These are phyloP conservation scores for Alternaria triticina DNA, from an alignment of 2,329 filamentous ascomycete genomes.

Conservation along the genomic window DNA sequence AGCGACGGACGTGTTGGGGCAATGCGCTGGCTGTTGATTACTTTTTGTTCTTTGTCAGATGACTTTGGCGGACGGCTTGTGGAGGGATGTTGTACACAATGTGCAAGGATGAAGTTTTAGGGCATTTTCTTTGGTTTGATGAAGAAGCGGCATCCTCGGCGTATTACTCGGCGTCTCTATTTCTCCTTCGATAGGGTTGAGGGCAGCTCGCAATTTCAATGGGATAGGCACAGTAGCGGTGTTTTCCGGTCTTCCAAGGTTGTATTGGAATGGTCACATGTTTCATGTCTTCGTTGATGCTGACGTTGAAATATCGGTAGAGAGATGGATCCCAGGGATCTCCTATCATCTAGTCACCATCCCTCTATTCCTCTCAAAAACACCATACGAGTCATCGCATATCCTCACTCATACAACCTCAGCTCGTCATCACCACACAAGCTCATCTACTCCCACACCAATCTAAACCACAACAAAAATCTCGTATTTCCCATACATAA, in stretches of 20 bases:
- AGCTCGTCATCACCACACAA: too few species aligned
- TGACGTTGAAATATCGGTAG: background rate
- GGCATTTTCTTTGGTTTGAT: background rate
- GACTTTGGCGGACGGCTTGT: background rate
- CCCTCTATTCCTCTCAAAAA: too few species aligned
- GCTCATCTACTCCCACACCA: too few species aligned
- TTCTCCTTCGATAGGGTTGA: background rate
- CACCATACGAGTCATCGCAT: too few species aligned
- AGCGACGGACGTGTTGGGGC: background rate
- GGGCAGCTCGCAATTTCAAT: background rate
- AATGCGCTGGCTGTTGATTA: background rate
- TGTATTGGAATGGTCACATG: background rate
- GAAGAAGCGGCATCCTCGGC: slow-evolving; percentile 1
- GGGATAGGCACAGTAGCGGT: background rate
- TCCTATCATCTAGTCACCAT: too few species aligned
- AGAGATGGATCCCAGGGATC: too few species aligned
- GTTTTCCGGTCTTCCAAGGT: background rate
- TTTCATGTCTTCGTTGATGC: background rate
- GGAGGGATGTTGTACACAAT: background rate
- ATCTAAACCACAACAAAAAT: too few species aligned
- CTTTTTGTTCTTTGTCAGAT: background rate
- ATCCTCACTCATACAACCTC: too few species aligned
- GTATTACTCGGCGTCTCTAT: background rate
- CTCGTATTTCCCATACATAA: too few species aligned
- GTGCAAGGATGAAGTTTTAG: background rate